phyloP scores from a whole-genome alignment of 1,139 yeast genomes.

The Diutina sp. region DNA sequence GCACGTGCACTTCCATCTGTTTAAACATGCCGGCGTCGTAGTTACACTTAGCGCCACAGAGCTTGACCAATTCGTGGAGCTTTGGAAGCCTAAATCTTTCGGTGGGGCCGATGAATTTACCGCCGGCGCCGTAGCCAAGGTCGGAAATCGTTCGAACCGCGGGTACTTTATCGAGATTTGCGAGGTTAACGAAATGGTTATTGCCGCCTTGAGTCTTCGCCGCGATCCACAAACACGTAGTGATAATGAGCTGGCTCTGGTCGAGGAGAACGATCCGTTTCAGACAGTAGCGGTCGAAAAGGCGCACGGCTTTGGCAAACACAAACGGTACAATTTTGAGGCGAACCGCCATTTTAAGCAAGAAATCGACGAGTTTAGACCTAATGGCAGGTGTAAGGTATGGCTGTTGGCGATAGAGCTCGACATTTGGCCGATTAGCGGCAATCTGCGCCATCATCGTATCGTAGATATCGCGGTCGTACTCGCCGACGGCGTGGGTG shows the following conservation, averaged over 20 bases:
- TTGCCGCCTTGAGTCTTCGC: conserved; percentile 59
- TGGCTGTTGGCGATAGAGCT: conserved; percentile 41
- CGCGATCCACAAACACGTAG: conserved; percentile 57
- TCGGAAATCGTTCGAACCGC: conserved; percentile 20
- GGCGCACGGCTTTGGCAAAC: conserved; percentile 41
- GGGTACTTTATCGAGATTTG: conserved; percentile 11
- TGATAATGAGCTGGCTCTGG: conserved; percentile 50
- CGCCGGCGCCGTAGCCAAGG: conserved; percentile 39
- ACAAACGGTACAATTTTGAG: conserved; percentile 50
- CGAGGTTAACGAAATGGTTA: conserved; percentile 47
- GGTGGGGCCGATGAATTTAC: conserved; percentile 51
- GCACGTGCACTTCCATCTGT: conserved; percentile 39
- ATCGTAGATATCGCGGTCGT: conserved; percentile 36
- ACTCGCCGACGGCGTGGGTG: conserved; percentile 33
- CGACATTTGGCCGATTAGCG: conserved; percentile 33
- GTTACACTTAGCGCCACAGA: conserved; percentile 44
- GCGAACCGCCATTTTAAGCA: conserved; percentile 43
- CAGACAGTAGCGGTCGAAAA: conserved; percentile 56
- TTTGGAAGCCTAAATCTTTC: conserved; percentile 57
- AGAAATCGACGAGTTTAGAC: conserved; percentile 40
- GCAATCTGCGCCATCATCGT: conserved; percentile 19
- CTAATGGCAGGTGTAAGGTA: conserved; percentile 13
- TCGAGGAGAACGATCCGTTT: conserved; percentile 48
- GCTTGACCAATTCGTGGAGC: conserved; percentile 44
- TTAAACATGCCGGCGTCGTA: conserved; percentile 53